A percentile compares a stretch with the other conserved stretches of the same genome.
Evolutionary conservation across 78 protist genomes (phyloP).

Genomic region (Monosiga brevicollis): DNA sequence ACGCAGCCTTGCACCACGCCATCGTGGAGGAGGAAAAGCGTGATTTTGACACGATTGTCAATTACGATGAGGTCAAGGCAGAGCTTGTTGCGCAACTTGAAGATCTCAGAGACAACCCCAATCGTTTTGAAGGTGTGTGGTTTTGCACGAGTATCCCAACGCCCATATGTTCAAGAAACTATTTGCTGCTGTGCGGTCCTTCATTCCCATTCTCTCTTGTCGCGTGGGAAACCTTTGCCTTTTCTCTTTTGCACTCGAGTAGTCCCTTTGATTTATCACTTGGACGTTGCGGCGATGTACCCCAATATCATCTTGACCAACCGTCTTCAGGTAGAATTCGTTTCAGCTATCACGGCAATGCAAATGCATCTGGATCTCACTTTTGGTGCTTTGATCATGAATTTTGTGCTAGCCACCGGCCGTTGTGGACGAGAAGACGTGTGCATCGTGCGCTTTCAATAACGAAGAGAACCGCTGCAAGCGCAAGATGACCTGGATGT

Average conservation of each 20-base stretch:
- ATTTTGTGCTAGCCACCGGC: conserved; percentile 88
- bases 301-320: conserved; percentile 99
- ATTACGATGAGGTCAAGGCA: conserved; percentile 54
- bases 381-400: not conserved
- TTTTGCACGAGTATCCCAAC: too few species aligned
- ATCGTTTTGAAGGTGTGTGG: conserved; percentile 57
- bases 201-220: too few species aligned
- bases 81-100: conserved; percentile 34
- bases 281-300: conserved; percentile 99
- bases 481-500: conserved; percentile 78
- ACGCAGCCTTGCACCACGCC: conserved; percentile 43
- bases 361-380: not conserved
- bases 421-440: conserved; percentile 63
- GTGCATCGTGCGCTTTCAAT: conserved; percentile 89
- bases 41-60: conserved; percentile 8
- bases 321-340: conserved; percentile 94
- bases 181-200: too few species aligned
- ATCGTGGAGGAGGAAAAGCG: conserved; percentile 31
- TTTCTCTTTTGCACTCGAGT: too few species aligned
- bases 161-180: too few species aligned
- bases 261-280: conserved; percentile 88
- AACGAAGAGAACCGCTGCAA: conserved; percentile 1
- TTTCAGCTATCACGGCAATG: not conserved
- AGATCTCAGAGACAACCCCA: conserved; percentile 52
- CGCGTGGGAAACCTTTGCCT: too few species aligned